Percentiles rank a stretch among this genome's conserved stretches.
phyloP scores from a whole-genome alignment of 1,284 basidiomycete species.

The Ustilago loliicola region DNA sequence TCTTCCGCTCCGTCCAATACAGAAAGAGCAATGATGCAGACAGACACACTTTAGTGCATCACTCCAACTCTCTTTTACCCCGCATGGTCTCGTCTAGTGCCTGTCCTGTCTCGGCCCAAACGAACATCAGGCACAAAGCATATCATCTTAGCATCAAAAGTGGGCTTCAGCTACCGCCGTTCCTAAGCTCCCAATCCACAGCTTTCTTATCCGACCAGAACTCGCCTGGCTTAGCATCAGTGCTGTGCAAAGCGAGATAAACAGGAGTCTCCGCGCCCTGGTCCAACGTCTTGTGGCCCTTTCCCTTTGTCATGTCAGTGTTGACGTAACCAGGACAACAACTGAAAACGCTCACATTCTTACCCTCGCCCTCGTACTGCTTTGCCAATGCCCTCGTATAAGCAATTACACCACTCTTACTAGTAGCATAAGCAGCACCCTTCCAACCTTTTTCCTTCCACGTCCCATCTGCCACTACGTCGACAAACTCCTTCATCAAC shows the following conservation, averaged over 20 bases:
- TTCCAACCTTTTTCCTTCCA: slow-evolving; percentile 67
- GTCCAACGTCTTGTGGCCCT: slow-evolving; percentile 61
- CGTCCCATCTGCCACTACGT: slow-evolving; percentile 51
- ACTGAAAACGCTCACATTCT: slow-evolving; percentile 52
- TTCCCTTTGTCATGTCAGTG: slow-evolving; percentile 63
- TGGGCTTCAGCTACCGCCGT: background rate
- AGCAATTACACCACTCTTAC: slow-evolving; percentile 62
- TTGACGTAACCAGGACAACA: slow-evolving; percentile 69
- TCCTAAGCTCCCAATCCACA: slow-evolving; percentile 30
- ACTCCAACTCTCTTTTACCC: background rate
- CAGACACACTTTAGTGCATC: background rate
- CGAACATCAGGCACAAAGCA: background rate
- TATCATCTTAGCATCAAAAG: background rate
- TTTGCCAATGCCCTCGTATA: slow-evolving; percentile 55
- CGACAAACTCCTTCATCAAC: slow-evolving; percentile 56
- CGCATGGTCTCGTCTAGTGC: background rate
- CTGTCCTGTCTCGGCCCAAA: background rate
- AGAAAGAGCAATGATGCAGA: too few relatives aligned
- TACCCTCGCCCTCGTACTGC: slow-evolving; percentile 44
- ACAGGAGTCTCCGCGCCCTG: slow-evolving; percentile 68
- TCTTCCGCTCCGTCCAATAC: background rate
- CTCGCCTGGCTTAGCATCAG: slow-evolving; percentile 49
- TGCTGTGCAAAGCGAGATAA: slow-evolving; percentile 53
- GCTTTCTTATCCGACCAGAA: slow-evolving; percentile 47
- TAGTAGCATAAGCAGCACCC: slow-evolving; percentile 60